Conservation (phyloP, 2,329 filamentous ascomycete species). For the Penicillium corylophilum region DNA sequence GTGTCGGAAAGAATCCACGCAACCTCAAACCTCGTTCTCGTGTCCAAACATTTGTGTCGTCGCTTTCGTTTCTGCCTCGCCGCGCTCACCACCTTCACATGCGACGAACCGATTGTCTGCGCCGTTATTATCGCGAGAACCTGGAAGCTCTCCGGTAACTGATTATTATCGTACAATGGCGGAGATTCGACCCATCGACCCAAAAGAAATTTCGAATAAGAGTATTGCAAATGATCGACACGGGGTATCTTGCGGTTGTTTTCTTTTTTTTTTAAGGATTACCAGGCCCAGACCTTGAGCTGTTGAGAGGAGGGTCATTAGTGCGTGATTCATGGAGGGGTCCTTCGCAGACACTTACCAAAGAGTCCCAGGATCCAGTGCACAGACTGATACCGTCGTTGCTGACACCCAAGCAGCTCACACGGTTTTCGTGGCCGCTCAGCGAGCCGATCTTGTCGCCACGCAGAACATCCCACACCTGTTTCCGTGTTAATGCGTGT, state of each 20-base stretch:
- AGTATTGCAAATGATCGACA: slow-evolving; percentile 37
- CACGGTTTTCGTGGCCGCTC: slow-evolving; percentile 96
- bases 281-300: slow-evolving; percentile 89
- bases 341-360: slow-evolving; percentile 63
- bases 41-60: slow-evolving; percentile 25
- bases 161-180: slow-evolving; percentile 50
- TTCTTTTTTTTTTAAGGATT: slow-evolving; percentile 35
- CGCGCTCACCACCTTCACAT: slow-evolving; percentile 24
- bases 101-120: slow-evolving; percentile 21
- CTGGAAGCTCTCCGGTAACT: slow-evolving; percentile 27
- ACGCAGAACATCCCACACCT: slow-evolving; percentile 98
- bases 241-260: slow-evolving; percentile 38
- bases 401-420: slow-evolving; percentile 97
- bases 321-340: not conserved
- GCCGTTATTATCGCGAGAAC: slow-evolving; percentile 33
- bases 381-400: slow-evolving; percentile 99
- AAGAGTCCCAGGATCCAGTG: slow-evolving; percentile 98
- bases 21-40: slow-evolving; percentile 13
- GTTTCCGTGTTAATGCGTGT: slow-evolving; percentile 22
- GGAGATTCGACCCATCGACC: slow-evolving; percentile 35
- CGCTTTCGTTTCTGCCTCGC: slow-evolving; percentile 28
- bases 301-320: slow-evolving; percentile 36
- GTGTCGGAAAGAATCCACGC: not conserved
- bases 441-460: slow-evolving; percentile 96
- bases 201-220: slow-evolving; percentile 36